Conservation (phyloP, 2,329 filamentous ascomycete genomes). For the Ramularia endophylla region DNA sequence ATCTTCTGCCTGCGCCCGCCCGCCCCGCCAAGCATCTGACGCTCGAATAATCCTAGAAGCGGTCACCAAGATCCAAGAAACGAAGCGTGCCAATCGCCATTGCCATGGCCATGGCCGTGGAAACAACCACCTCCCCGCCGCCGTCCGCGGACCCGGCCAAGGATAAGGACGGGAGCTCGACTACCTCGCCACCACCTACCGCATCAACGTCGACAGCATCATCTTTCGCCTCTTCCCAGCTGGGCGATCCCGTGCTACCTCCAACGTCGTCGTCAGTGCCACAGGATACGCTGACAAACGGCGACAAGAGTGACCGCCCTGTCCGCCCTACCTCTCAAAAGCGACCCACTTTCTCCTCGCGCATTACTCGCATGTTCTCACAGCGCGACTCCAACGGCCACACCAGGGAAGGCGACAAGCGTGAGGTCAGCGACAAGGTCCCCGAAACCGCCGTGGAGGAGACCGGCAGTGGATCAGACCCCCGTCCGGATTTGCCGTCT, state of each 20-base stretch:
- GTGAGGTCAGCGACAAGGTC: conserved; percentile 21
- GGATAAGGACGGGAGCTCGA: conserved; percentile 1
- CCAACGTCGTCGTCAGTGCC: conserved; percentile 8
- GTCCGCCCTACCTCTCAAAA: conserved; percentile 25
- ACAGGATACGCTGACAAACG: conserved; percentile 14
- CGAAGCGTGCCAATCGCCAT: conserved; percentile 2
- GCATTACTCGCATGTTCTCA: conserved; percentile 39
- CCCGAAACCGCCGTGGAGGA: conserved; percentile 25
- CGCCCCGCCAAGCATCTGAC: conserved; percentile 1
- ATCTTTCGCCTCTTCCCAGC: conserved; percentile 34
- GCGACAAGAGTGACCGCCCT: conserved; percentile 20
- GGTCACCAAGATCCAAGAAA: conserved; percentile 1
- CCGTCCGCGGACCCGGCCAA: neutral
- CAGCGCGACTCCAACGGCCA: conserved; percentile 27
- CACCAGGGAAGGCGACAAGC: conserved; percentile 16
- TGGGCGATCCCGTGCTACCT: conserved; percentile 11
- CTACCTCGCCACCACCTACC: conserved; percentile 29
- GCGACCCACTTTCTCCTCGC: conserved; percentile 34
- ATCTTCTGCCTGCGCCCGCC: too few relatives aligned
- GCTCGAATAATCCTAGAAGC: neutral
- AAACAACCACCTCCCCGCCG: conserved; percentile 1
- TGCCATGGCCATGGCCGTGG: conserved; percentile 12
- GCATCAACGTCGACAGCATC: conserved; percentile 35
- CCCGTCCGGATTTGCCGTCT: conserved; percentile 23
- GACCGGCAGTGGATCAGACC: conserved; percentile 10